Evolutionary conservation across 1,284 basidiomycete species (phyloP).

Genomic region (Fomitopsis schrenkii): DNA sequence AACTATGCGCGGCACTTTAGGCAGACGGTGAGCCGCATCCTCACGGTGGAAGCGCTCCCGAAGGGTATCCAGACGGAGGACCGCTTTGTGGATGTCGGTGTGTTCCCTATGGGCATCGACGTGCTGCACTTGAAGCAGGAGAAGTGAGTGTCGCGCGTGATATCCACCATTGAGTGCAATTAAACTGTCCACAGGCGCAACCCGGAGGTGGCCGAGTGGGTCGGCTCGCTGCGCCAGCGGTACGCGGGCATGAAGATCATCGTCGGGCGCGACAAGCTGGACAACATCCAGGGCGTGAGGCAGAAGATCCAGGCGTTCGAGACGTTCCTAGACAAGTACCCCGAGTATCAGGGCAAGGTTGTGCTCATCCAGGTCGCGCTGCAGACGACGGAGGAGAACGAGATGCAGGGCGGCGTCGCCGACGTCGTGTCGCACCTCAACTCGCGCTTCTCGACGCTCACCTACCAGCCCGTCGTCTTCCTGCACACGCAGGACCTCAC

Average conservation of each 20-base stretch:
- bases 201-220: constrained; percentile 81
- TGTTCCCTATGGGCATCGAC: constrained; percentile 90
- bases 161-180: background rate
- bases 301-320: constrained; percentile 86
- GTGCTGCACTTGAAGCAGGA: constrained; percentile 66
- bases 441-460: constrained; percentile 76
- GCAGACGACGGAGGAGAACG: constrained; percentile 77
- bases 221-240: constrained; percentile 68
- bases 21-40: constrained; percentile 80
- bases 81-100: constrained; percentile 79
- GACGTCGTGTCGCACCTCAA: constrained; percentile 82
- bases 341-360: constrained; percentile 76
- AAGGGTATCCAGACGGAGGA: constrained; percentile 70
- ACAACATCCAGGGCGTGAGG: constrained; percentile 81
- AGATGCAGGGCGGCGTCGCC: constrained; percentile 69
- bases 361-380: constrained; percentile 86
- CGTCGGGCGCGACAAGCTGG: constrained; percentile 86
- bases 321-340: constrained; percentile 74
- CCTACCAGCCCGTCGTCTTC: constrained; percentile 87
- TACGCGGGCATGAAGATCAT: constrained; percentile 84
- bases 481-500: constrained; percentile 85
- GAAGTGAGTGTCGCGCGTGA: constrained; percentile 40
- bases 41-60: constrained; percentile 78
- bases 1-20: constrained; percentile 77
- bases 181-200: constrained; percentile 44